Evolutionary conservation across 2,329 filamentous ascomycete genomes (phyloP).

Genomic region (Hypoxylon sp.): DNA sequence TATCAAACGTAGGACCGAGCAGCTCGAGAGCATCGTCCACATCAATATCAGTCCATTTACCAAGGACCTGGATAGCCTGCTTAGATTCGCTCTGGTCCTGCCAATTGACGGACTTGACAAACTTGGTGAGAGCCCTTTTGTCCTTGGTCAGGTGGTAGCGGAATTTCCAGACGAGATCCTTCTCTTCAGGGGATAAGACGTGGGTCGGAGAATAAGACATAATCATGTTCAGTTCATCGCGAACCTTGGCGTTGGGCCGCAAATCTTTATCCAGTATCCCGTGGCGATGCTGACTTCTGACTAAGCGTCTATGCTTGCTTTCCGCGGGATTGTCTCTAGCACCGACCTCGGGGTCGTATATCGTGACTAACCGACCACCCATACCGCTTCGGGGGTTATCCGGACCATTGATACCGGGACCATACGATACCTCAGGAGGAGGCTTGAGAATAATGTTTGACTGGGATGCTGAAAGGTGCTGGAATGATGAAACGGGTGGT

Average conservation of each 20-base stretch:
- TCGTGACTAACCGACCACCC: constrained; percentile 77
- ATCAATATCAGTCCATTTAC: constrained; percentile 96
- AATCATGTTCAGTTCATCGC: constrained; percentile 92
- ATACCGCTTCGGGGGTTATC: constrained; percentile 63
- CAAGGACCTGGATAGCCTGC: constrained; percentile 89
- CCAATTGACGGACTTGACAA: constrained; percentile 98
- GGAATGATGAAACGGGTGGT: constrained; percentile 82
- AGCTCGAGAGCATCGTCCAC: constrained; percentile 96
- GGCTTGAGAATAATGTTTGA: constrained; percentile 80
- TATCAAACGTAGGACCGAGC: constrained; percentile 91
- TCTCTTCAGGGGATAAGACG: constrained; percentile 87
- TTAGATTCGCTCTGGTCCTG: constrained; percentile 84
- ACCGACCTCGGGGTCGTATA: constrained; percentile 94
- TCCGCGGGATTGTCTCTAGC: constrained; percentile 93
- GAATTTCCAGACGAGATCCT: constrained; percentile 97
- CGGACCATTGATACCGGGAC: constrained; percentile 85
- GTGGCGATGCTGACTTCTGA: constrained; percentile 89
- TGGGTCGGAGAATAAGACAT: constrained; percentile 95
- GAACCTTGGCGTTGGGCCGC: constrained; percentile 94
- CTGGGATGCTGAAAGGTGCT: constrained; percentile 72
- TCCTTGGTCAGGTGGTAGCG: constrained; percentile 93
- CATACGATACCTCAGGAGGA: constrained; percentile 88
- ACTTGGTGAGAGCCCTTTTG: constrained; percentile 93
- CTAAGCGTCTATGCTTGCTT: constrained; percentile 90
- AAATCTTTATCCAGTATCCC: constrained; percentile 95